phyloP scores from a whole-genome alignment of 441 rosid species.

The Sinapis alba region DNA sequence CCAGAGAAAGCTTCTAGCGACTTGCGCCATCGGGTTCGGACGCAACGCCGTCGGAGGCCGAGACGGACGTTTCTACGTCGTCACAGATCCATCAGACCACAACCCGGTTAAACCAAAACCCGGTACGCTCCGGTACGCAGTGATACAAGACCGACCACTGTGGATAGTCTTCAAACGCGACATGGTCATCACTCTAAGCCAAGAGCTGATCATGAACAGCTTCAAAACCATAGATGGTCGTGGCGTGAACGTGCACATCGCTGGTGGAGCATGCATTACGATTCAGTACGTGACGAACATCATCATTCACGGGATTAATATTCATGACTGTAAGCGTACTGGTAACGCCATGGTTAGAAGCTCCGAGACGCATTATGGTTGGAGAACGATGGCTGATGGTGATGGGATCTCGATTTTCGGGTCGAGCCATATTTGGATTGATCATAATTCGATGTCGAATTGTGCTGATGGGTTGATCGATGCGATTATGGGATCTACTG shows the following conservation, averaged over 20 bases:
- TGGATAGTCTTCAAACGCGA: conserved; percentile 50
- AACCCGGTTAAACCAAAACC: conserved; percentile 49
- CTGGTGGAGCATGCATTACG: conserved; percentile 48
- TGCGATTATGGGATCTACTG: conserved; percentile 52
- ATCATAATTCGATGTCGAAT: conserved; percentile 48
- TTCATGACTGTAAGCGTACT: conserved; percentile 43
- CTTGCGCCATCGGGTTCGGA: conserved; percentile 48
- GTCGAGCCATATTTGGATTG: conserved; percentile 51
- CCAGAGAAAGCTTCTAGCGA: conserved; percentile 40
- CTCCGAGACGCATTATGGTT: conserved; percentile 41
- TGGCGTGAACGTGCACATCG: conserved; percentile 44
- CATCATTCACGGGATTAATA: conserved; percentile 46
- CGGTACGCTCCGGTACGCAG: conserved; percentile 48
- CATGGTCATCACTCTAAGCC: conserved; percentile 45
- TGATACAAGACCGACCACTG: conserved; percentile 44
- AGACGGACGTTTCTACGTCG: conserved; percentile 43
- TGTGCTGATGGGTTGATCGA: conserved; percentile 54
- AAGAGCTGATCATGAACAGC: conserved; percentile 52
- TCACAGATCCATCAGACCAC: conserved; percentile 41
- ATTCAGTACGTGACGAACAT: conserved; percentile 48
- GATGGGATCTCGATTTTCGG: conserved; percentile 52
- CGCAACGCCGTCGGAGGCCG: conserved; percentile 49
- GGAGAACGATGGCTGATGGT: conserved; percentile 49
- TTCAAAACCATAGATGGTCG: conserved; percentile 54
- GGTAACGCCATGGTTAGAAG: conserved; percentile 50